Evolutionary conservation across 192 early-diverging fungal genomes (phyloP), one percentile per base, ranked within the genome.

Genomic region (Gigaspora rosea): DNA sequence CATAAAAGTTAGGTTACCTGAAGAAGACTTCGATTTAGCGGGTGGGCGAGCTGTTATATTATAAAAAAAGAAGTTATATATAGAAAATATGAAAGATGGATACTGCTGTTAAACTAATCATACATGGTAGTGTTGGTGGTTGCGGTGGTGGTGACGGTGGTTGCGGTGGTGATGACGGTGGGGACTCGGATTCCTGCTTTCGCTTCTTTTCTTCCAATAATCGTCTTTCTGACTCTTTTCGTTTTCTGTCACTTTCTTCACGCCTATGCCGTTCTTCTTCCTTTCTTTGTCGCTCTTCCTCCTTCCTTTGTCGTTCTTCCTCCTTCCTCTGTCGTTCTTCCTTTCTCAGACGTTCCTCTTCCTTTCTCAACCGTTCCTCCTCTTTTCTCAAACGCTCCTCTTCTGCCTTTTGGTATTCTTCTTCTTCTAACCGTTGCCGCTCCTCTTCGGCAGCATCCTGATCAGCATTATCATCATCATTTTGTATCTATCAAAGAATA

Each of bases 141-240:
- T 27, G 27, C 27, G 27, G 27, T 27, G 27, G 27, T 27, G 27
- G 27, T 27, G 27, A 27, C 27, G 27, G 27, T 27, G 27, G 27
- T 27, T 27, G 27, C 27, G 27, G 27, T 27, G 72, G 72, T 9
- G 56, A 12, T 2, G 57, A 15, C 13, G 56, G 35, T 47, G 57
- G 72, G 80, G 58, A n/a, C 77, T 77, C 10, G 83, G 27, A 27
- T 27, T 27, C 81, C 71, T 83, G 49, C 58, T 62, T 79, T 46
- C 64, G 65, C 59, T 76, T 65, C 73, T 87, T 80, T 47, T 86
- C 82, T 46, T 69, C 64, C 50, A 49, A 50, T 13, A 48, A 54
- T 48, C 51, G 58, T 27, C 80, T 62, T 64, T 81, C 82, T 54
- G 80, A 64, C 58, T 79, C 78, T 32, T 63, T 68, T 35, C 82